These are phyloP conservation scores for Aspergillus japonicus DNA, from an alignment of 2,329 filamentous ascomycete genomes.

Conservation along the genomic window DNA sequence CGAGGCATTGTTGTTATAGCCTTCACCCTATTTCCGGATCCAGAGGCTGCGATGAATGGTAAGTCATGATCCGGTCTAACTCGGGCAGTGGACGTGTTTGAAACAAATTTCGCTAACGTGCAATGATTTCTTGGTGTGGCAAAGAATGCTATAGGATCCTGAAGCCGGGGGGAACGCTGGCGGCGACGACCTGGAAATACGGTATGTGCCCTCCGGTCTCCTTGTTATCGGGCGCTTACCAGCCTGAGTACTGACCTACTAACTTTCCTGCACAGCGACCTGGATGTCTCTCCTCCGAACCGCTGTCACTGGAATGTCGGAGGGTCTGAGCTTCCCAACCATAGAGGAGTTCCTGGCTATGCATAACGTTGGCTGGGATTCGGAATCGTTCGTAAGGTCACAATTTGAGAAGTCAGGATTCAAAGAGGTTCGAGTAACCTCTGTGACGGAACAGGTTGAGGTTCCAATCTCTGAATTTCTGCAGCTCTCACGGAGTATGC, in stretches of 20 bases:
- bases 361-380: conserved; percentile 26
- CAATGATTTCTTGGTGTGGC: neutral
- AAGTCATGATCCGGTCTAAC: neutral
- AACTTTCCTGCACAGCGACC: conserved; percentile 15
- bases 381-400: conserved; percentile 20
- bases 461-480: conserved; percentile 21
- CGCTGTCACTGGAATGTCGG: conserved; percentile 28
- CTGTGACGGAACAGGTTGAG: conserved; percentile 14
- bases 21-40: conserved; percentile 49
- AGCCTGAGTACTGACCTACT: neutral
- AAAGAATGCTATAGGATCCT: conserved; percentile 36
- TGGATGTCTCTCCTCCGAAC: conserved; percentile 28
- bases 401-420: conserved; percentile 25
- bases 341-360: conserved; percentile 19
- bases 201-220: conserved; percentile 19
- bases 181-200: conserved; percentile 38
- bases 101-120: neutral
- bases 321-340: conserved; percentile 26
- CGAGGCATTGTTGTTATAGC: conserved; percentile 11
- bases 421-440: conserved; percentile 23
- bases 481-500: conserved; percentile 22
- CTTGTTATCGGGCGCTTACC: neutral
- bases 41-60: conserved; percentile 41
- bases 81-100: too few species aligned
- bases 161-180: conserved; percentile 34